Evolutionary conservation across 805 yeast genomes (phyloP).

Genomic region (Clavispora fructus): DNA sequence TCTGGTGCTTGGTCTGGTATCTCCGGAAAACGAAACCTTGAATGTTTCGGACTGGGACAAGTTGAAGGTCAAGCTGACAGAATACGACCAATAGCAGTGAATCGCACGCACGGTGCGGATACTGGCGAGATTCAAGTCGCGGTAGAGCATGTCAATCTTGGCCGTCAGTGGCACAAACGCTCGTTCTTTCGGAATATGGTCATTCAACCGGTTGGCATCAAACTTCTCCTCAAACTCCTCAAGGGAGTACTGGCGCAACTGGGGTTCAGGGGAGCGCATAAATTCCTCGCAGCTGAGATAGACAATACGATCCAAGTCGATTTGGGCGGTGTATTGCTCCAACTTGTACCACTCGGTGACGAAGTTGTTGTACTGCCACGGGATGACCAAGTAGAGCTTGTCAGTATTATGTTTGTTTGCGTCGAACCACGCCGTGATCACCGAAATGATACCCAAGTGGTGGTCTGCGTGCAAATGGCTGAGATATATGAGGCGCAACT

Average conservation of each 20-base stretch:
- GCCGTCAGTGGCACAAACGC: conserved; percentile 21
- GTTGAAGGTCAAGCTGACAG: conserved; percentile 48
- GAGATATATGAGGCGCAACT: conserved; percentile 61
- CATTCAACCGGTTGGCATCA: conserved; percentile 17
- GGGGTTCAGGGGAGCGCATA: conserved; percentile 24
- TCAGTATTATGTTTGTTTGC: conserved; percentile 25
- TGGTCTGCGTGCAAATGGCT: conserved; percentile 98
- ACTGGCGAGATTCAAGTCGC: conserved; percentile 37
- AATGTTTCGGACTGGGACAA: conserved; percentile 41
- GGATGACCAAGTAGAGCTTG: conserved; percentile 58
- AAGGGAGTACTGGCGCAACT: conserved; percentile 22
- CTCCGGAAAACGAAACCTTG: conserved; percentile 88
- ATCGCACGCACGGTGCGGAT: conserved; percentile 67
- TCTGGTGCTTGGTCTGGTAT: conserved; percentile 73
- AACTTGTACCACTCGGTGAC: conserved; percentile 61
- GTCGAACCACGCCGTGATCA: conserved; percentile 65
- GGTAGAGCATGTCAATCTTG: conserved; percentile 30
- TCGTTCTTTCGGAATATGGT: conserved; percentile 13
- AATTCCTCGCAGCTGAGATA: conserved; percentile 62
- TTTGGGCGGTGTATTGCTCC: conserved; percentile 29
- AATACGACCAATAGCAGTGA: conserved; percentile 82
- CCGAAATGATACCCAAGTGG: conserved; percentile 74
- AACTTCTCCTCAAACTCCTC: conserved; percentile 29
- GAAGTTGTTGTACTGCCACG: conserved; percentile 68
- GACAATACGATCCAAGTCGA: conserved; percentile 37